phyloP scores from a whole-genome alignment of 805 yeast genomes.

The Starmerella floricola region DNA sequence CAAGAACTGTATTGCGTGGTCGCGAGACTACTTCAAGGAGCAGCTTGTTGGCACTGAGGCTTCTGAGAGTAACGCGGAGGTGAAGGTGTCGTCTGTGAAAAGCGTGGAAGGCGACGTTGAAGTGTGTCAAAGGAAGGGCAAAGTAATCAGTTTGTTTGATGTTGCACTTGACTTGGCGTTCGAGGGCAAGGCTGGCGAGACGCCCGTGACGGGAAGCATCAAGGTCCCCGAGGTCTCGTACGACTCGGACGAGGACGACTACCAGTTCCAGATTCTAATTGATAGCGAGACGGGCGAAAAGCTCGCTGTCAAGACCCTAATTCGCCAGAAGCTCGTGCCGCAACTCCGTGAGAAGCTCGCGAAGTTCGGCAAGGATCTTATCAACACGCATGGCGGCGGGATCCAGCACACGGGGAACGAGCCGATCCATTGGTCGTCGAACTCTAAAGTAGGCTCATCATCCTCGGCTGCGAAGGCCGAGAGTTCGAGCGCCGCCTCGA shows the following conservation, averaged over 20 bases:
- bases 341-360: conserved; percentile 47
- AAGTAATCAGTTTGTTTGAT: conserved; percentile 84
- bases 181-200: conserved; percentile 34
- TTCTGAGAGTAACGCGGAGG: conserved; percentile 25
- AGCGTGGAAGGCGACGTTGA: conserved; percentile 90
- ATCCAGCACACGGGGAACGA: conserved; percentile 57
- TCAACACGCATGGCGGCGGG: conserved; percentile 63
- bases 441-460: conserved; percentile 8
- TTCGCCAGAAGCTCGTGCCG: conserved; percentile 55
- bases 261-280: conserved; percentile 68
- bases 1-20: conserved; percentile 90
- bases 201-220: conserved; percentile 50
- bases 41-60: conserved; percentile 43
- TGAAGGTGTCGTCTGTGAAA: conserved; percentile 36
- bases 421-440: conserved; percentile 18
- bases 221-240: conserved; percentile 87
- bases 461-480: conserved; percentile 12
- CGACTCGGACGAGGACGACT: conserved; percentile 75
- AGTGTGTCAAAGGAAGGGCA: conserved; percentile 93
- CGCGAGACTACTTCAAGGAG: conserved; percentile 58
- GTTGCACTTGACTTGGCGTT: conserved; percentile 53
- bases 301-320: conserved; percentile 38
- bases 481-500: conserved; percentile 9
- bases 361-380: conserved; percentile 66
- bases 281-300: conserved; percentile 38